Percentiles rank a stretch among this genome's conserved stretches.
Evolutionary conservation across 345 rosid genomes (phyloP).

Genomic region (Murraya paniculata): DNA sequence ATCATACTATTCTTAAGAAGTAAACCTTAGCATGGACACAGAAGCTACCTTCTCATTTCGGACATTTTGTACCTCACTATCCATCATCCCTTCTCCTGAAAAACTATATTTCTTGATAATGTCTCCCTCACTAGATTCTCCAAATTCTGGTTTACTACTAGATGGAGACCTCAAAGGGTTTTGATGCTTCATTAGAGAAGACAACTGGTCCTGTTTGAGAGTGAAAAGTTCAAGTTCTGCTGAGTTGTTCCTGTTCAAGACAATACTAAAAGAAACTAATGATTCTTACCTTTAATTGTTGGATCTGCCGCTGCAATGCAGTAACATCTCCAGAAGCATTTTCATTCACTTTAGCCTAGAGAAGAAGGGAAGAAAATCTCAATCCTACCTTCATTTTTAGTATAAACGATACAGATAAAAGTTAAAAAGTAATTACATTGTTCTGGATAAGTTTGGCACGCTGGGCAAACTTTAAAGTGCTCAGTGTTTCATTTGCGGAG

Average conservation of each 20-base stretch:
- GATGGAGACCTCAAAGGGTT: conserved; percentile 34
- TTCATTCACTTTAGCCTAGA: conserved; percentile 90
- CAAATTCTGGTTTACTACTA: conserved; percentile 32
- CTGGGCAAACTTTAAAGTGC: conserved; percentile 95
- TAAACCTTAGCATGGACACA: conserved; percentile 10
- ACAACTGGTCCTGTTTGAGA: conserved; percentile 63
- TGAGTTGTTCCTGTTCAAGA: neutral
- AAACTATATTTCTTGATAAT: conserved; percentile 27
- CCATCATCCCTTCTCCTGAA: conserved; percentile 28
- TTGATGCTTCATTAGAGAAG: conserved; percentile 56
- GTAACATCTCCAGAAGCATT: conserved; percentile 89
- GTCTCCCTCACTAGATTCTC: conserved; percentile 31
- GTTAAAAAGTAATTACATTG: conserved; percentile 46
- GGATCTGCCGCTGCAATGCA: conserved; percentile 81
- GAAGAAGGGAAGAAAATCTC: conserved; percentile 21
- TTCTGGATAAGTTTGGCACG: conserved; percentile 97
- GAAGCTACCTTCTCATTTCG: conserved; percentile 45
- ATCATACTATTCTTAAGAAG: conserved; percentile 10
- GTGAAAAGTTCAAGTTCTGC: conserved; percentile 20
- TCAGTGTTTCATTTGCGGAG: conserved; percentile 81
- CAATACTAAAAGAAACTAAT: neutral
- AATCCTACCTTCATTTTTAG: conserved; percentile 9
- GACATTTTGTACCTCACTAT: conserved; percentile 25
- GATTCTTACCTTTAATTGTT: conserved; percentile 60
- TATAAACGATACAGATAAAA: conserved; percentile 7